Base-by-base conservation (phyloP, 352 stramenopile genomes). In the Phytopythium vexans region DNA sequence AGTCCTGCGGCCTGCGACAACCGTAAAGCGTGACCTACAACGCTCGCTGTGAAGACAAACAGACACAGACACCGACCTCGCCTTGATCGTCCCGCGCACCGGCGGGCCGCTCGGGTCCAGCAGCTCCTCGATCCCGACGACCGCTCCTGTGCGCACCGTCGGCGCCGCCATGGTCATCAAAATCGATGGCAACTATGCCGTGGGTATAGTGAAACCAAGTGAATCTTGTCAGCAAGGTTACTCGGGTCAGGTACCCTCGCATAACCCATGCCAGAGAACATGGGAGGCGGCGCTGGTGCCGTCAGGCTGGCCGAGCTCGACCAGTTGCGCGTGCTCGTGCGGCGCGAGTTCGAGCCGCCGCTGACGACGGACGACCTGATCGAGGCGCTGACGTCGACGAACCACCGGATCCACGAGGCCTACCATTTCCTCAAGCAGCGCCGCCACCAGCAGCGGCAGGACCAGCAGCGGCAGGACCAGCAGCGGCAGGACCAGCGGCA, bases 261-360 rank as follows among this genome's bases (percentile, higher is more conserved):
- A 27, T 27, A 27, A 27, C 21, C 21, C 21, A 27, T 27, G 21
- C 21, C 21, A 27, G 21, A 27, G 21, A 27, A 27, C 21, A 27
- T 27, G 21, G 21, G 21, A 27, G 21, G 21, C 21, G 21, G 21
- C 21, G 21, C 21, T 27, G 21, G 21, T 2, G 21, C 21, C 21
- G 21, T 27, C 21, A 27, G 21, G 21, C 21, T 27, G 21, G 21
- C 21, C 21, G 21, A 27, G 43, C 56, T 89, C n/a, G 62, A 84
- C 54, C 72, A 69, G 36, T 70, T 89, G 41, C 72, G 74, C 49
- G 62, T 83, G 63, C 65, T 89, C 40, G 63, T 75, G 45, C 70
- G 68, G 49, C 78, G 86, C 64, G 78, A 92, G 42, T 86, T 88
- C 49, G 70, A 82, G 6, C 56, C 61, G 16, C 66, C 75, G 3